Conservation (phyloP, 2,329 filamentous ascomycete species). For the Parastagonospora nodorum region DNA sequence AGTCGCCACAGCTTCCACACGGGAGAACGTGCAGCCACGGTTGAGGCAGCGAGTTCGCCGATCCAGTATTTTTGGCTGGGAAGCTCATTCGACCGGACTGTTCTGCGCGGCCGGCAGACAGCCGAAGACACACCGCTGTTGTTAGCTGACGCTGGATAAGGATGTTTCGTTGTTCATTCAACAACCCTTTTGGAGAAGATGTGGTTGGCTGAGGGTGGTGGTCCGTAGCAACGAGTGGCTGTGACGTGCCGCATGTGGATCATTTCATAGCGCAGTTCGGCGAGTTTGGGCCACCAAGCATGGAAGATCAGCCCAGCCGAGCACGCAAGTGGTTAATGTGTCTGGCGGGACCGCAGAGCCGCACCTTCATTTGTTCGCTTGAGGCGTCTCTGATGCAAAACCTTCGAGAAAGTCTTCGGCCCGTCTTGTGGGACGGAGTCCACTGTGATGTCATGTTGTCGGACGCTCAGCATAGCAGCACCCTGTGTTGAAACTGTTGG, state of each 20-base stretch:
- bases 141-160: constrained; percentile 6
- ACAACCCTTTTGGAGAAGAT: constrained; percentile 11
- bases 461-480: constrained; percentile 13
- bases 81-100: constrained; percentile 23
- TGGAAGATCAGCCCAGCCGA: background rate
- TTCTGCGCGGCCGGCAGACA: constrained; percentile 30
- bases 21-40: constrained; percentile 6
- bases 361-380: constrained; percentile 6
- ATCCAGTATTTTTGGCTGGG: constrained; percentile 19
- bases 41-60: constrained; percentile 16
- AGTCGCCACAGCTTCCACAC: constrained; percentile 28
- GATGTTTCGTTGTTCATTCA: background rate
- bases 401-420: constrained; percentile 15
- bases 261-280: constrained; percentile 20
- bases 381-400: constrained; percentile 5
- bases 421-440: constrained; percentile 28
- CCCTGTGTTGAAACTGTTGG: constrained; percentile 38
- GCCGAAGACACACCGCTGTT: constrained; percentile 21
- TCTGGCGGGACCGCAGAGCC: constrained; percentile 12
- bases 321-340: constrained; percentile 8
- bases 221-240: constrained; percentile 6
- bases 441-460: constrained; percentile 36
- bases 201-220: constrained; percentile 5
- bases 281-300: constrained; percentile 14
- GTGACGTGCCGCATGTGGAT: constrained; percentile 25